Percentiles rank a stretch among this genome's conserved stretches.
These are phyloP conservation scores for Fagopyrum tataricum DNA, from an alignment of 148 eudicot genomes.

Conservation along the genomic window DNA sequence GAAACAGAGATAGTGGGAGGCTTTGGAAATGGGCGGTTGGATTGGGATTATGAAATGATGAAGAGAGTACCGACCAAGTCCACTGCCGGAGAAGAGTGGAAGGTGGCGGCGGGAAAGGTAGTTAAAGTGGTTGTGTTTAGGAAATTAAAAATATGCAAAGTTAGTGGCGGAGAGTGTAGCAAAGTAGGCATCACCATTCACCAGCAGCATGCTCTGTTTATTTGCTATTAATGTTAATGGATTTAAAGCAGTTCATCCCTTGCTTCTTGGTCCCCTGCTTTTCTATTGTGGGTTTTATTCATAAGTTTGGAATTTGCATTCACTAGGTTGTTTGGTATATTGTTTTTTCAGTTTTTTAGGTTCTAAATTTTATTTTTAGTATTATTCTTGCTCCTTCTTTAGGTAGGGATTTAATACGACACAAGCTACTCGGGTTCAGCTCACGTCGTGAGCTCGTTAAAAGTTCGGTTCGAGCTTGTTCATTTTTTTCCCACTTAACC, in stretches of 20 bases:
- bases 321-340: not conserved
- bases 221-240: not conserved
- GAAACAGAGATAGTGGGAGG: conserved; percentile 2
- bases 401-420: not conserved
- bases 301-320: not conserved
- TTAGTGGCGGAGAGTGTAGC: not conserved
- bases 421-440: too few species aligned
- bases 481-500: too few species aligned
- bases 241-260: not conserved
- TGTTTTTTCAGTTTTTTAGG: not conserved
- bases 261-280: not conserved
- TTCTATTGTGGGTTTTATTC: not conserved
- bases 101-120: conserved; percentile 11
- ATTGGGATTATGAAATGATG: conserved; percentile 3
- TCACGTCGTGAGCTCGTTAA: too few species aligned
- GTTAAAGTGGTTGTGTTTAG: conserved; percentile 4
- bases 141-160: not conserved
- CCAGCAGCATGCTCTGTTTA: not conserved
- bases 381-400: not conserved
- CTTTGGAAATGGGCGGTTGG: conserved; percentile 7
- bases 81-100: not conserved
- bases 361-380: not conserved
- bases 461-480: too few species aligned
- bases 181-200: not conserved
- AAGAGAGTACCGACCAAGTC: conserved; percentile 15